Evolutionary conservation across 2,329 filamentous ascomycete genomes (phyloP).

Genomic region (Pseudocercospora musae): DNA sequence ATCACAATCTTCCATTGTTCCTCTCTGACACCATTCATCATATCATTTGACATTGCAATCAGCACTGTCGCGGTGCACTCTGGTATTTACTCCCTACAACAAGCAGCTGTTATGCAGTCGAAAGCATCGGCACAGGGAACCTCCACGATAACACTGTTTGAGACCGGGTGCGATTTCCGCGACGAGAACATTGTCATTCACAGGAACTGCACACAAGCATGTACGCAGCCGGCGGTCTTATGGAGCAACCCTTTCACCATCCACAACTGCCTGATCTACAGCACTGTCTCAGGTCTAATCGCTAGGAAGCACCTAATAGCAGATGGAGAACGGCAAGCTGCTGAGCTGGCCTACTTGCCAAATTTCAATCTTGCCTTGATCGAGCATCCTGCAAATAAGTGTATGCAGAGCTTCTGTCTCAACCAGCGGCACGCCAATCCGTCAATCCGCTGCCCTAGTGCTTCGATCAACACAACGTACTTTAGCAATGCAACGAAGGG

Average conservation of each 20-base stretch:
- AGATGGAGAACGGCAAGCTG: not conserved
- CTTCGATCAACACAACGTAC: not conserved
- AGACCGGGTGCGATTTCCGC: constrained; percentile 3
- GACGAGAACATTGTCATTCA: not conserved
- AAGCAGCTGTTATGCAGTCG: not conserved
- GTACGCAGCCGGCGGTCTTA: not conserved
- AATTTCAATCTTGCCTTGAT: not conserved
- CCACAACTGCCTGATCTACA: constrained; percentile 13
- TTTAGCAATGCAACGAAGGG: not conserved
- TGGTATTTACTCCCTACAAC: constrained; percentile 1
- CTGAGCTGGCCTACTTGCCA: constrained; percentile 5
- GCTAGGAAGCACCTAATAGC: not conserved
- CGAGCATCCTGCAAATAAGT: not conserved
- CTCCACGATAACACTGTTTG: not conserved
- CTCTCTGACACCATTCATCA: not conserved
- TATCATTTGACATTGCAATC: not conserved
- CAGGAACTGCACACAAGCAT: constrained; percentile 1
- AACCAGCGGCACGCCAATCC: not conserved
- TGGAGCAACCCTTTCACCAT: constrained; percentile 4
- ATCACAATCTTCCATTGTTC: not conserved
- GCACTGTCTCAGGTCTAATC: constrained; percentile 2
- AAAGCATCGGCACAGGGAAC: not conserved
- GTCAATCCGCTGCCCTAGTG: not conserved
- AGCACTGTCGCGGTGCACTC: not conserved
- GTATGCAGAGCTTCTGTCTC: constrained; percentile 7